phyloP scores from a whole-genome alignment of 805 yeast genomes.

The Tetrapisispora fleetii region DNA sequence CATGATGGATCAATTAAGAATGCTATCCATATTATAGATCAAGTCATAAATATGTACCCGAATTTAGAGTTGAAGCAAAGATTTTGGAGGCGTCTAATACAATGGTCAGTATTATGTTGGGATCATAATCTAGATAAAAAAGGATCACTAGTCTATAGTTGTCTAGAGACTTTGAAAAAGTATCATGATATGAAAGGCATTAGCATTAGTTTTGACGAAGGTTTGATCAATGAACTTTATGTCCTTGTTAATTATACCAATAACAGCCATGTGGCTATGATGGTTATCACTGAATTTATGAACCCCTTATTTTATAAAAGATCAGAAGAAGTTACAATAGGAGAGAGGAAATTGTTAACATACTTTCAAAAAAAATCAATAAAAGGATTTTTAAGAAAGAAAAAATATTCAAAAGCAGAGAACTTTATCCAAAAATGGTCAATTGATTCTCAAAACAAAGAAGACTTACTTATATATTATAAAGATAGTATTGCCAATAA shows the following conservation, averaged over 20 bases:
- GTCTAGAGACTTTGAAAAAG: constrained; percentile 18
- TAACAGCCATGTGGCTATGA: constrained; percentile 14
- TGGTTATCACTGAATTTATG: constrained; percentile 6
- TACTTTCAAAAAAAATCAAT: constrained; percentile 17
- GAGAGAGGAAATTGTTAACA: constrained; percentile 8
- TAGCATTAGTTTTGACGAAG: constrained; percentile 13
- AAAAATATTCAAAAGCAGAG: constrained; percentile 8
- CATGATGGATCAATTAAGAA: constrained; percentile 9
- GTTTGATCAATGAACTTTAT: constrained; percentile 11
- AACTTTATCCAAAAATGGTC: constrained; percentile 19
- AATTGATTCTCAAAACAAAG: constrained; percentile 8
- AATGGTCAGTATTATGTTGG: constrained; percentile 14
- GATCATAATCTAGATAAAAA: constrained; percentile 9
- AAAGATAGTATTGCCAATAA: neutral
- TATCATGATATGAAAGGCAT: constrained; percentile 8
- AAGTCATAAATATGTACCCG: constrained; percentile 15
- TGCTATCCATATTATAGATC: constrained; percentile 12
- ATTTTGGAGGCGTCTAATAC: constrained; percentile 22
- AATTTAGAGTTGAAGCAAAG: constrained; percentile 10
- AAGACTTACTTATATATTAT: constrained; percentile 6
- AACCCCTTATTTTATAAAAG: neutral
- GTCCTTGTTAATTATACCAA: constrained; percentile 8
- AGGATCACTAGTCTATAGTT: constrained; percentile 10
- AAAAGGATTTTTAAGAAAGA: constrained; percentile 10
- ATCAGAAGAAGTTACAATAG: neutral